Evolutionary conservation across 1,284 basidiomycete genomes (phyloP), one percentile per base, ranked within the genome.

Genomic region (Cryptococcus depauperatus): DNA sequence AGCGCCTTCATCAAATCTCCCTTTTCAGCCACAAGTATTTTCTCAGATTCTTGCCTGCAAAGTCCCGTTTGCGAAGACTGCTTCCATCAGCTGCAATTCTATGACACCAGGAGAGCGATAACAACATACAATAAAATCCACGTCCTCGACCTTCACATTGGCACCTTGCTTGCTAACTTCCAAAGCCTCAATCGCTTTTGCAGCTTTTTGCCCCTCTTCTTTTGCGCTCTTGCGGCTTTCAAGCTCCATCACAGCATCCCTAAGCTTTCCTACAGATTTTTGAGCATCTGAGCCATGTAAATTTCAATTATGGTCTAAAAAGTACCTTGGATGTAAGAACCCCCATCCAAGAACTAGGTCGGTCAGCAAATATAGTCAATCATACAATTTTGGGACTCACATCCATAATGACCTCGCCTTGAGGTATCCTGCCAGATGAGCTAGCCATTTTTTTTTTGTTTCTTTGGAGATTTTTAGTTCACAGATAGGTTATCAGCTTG

Each of bases 271-370:
- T 67, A 43, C 5, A 19, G 11, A 5, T 30, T 16, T n/a, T 27
- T 29, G 13, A 39, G 19, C 19, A 25, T 23, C 33, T 23, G 27
- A 43, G 28, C 37, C 3, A 35, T 19, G n/a, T 34, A 28, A 6
- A 40, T 18, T 33, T 10, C 22, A 16, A 23, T 4, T 22, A 29
- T 22, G 35, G 14, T 22, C 21, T 33, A 21, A 38, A 10, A 53
- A 59, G 32, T 22, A 69, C 66, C 46, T 48, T 65, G 67, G 54
- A 64, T 61, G 48, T 67, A 69, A 40, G 51, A 51, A 23, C 66
- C 66, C 16, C 64, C 64, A 45, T 69, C 66, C 13, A 60, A 60
- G 41, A 67, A 69, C 66, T 67, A 51, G 21, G 16, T 16, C 29
- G 16, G 29, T 30, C 16, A 30, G n/a, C n/a, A n/a, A n/a, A n/a